Evolutionary conservation across 176 grass and related monocot genomes (phyloP).

Genomic region (Eragrostis curvula): DNA sequence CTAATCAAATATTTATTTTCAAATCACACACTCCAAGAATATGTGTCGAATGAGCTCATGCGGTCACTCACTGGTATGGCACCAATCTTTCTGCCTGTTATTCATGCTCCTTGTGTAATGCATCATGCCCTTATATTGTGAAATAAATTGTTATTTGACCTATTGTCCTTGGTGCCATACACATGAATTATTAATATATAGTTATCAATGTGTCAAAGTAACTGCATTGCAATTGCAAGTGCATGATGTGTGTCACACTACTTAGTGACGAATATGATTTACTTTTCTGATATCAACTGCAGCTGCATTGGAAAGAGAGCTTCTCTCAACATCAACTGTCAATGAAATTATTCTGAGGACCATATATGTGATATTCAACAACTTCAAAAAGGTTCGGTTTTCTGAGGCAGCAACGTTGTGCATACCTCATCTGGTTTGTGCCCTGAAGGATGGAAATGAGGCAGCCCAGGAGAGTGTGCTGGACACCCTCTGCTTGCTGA

Average conservation of each 20-base stretch:
- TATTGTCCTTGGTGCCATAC: conserved; percentile 1
- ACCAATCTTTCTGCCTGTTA: conserved; percentile 5
- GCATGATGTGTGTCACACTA: neutral
- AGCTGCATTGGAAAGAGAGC: conserved; percentile 85
- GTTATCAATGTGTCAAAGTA: conserved; percentile 15
- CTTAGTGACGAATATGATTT: conserved; percentile 17
- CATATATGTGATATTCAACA: conserved; percentile 85
- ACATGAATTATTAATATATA: conserved; percentile 11
- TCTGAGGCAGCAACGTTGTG: conserved; percentile 94
- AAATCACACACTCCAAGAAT: conserved; percentile 99
- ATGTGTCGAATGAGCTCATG: conserved; percentile 96
- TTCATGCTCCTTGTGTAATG: conserved; percentile 29
- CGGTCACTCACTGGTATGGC: conserved; percentile 89
- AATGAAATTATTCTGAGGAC: conserved; percentile 85
- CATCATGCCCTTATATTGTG: conserved; percentile 12
- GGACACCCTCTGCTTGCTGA: conserved; percentile 86
- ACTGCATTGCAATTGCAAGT: conserved; percentile 11
- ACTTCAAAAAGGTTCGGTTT: conserved; percentile 88
- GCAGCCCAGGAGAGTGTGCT: conserved; percentile 86
- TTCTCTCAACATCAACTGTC: conserved; percentile 80
- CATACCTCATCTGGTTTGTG: conserved; percentile 88
- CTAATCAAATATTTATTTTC: conserved; percentile 93
- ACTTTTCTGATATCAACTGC: conserved; percentile 42
- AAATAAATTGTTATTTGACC: conserved; percentile 7
- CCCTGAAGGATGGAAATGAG: conserved; percentile 80